phyloP scores from a whole-genome alignment of 148 eudicot species.

The Salicornia ramosissima region DNA sequence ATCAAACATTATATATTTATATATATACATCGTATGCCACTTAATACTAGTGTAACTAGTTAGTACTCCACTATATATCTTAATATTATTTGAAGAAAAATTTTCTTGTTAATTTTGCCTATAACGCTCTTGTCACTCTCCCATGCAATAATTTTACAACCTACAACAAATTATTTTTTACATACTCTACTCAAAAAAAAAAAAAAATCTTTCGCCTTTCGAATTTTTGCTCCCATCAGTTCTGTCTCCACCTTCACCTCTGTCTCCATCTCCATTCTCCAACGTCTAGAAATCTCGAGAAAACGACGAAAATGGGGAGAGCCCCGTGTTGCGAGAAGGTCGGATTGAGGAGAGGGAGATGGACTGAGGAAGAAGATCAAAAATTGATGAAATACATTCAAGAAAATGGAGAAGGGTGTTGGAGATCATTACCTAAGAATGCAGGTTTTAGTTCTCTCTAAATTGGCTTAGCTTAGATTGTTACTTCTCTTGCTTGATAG shows the following conservation, averaged over 20 bases:
- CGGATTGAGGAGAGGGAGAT: constrained; percentile 72
- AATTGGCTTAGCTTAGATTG: not conserved
- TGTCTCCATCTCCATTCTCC: no score
- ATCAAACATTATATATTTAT: no score
- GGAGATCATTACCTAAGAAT: constrained; percentile 85
- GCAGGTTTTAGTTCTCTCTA: constrained; percentile 49
- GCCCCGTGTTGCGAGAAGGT: constrained; percentile 87
- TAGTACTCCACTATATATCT: no score
- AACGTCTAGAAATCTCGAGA: not conserved
- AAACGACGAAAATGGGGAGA: constrained; percentile 57
- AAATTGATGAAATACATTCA: constrained; percentile 51
- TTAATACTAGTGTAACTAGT: not conserved
- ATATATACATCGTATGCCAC: not conserved
- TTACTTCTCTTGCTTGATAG: no score
- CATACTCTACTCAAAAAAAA: not conserved
- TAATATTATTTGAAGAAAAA: no score
- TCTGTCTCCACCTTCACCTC: not conserved
- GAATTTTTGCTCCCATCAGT: no score
- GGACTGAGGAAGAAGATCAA: constrained; percentile 78
- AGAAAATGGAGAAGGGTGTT: constrained; percentile 75
- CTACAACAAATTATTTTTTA: not conserved
- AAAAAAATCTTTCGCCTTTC: not conserved
- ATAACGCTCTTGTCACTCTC: not conserved
- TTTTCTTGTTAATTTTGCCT: not conserved
- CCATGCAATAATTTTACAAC: constrained; percentile 4